Percentiles rank a stretch among this genome's conserved stretches.
Evolutionary conservation across 805 yeast genomes (phyloP).

Genomic region (Isabelozyma pseudorhagii): DNA sequence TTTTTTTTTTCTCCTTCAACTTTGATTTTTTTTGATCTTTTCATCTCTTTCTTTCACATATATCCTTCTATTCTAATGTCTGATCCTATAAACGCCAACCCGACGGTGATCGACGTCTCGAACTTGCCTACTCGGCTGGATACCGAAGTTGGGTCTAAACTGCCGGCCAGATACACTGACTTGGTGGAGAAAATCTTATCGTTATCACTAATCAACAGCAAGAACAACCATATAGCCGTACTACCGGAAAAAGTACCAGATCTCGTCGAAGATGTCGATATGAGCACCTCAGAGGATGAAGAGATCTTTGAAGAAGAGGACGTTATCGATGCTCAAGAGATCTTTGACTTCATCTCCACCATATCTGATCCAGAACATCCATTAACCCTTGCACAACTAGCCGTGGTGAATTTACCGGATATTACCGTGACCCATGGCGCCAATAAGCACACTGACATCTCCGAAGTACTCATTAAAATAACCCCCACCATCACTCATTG

Average conservation of each 20-base stretch:
- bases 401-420: conserved; percentile 85
- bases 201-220: conserved; percentile 20
- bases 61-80: conserved; percentile 43
- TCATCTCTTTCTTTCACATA: not conserved
- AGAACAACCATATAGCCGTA: not conserved
- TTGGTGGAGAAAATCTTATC: conserved; percentile 27
- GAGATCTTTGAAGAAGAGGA: conserved; percentile 47
- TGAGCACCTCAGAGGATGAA: conserved; percentile 10
- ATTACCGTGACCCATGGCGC: conserved; percentile 66
- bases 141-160: conserved; percentile 5
- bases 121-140: conserved; percentile 68
- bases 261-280: conserved; percentile 19
- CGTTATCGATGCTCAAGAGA: conserved; percentile 82
- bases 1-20: not conserved
- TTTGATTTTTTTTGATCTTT: not conserved
- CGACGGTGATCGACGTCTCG: conserved; percentile 73
- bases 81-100: conserved; percentile 89
- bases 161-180: conserved; percentile 10
- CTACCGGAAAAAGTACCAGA: conserved; percentile 17
- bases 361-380: conserved; percentile 99
- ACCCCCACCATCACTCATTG: conserved; percentile 99
- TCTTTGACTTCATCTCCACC: conserved; percentile 78
- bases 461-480: conserved; percentile 75
- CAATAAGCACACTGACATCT: conserved; percentile 40
- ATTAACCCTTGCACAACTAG: conserved; percentile 85